phyloP scores from a whole-genome alignment of 2,329 filamentous ascomycete genomes.

The Macrophomina phaseolina region DNA sequence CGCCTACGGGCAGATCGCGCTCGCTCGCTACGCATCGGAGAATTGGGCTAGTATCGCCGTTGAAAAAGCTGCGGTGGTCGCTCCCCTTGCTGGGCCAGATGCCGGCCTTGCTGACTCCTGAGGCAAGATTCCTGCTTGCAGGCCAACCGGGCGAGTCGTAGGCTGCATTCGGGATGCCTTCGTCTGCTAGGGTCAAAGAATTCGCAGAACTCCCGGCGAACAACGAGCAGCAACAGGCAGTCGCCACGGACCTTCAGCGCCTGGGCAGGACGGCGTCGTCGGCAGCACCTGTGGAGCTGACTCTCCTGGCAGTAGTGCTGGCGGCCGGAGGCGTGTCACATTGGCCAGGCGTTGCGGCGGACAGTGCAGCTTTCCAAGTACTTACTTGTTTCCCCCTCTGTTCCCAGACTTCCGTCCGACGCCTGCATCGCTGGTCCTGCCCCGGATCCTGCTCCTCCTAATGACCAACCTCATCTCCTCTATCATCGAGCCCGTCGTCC shows the following conservation, averaged over 20 bases:
- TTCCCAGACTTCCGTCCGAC: constrained; percentile 17
- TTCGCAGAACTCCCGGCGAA: neutral
- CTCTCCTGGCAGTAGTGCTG: constrained; percentile 22
- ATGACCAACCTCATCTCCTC: constrained; percentile 49
- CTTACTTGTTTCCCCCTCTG: constrained; percentile 11
- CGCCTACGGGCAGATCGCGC: constrained; percentile 11
- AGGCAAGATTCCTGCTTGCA: neutral
- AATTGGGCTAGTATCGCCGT: neutral
- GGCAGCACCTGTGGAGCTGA: constrained; percentile 13
- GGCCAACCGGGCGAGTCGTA: neutral
- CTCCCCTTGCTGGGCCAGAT: neutral
- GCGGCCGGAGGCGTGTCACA: constrained; percentile 9
- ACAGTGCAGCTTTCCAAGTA: constrained; percentile 18
- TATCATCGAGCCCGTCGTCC: constrained; percentile 48
- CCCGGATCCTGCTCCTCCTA: constrained; percentile 15
- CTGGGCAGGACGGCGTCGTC: constrained; percentile 2
- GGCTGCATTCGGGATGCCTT: neutral
- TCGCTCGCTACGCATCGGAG: neutral
- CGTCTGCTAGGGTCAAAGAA: neutral
- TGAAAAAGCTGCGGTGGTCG: neutral
- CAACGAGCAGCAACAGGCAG: neutral
- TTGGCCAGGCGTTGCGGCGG: constrained; percentile 2
- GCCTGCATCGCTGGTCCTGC: constrained; percentile 11
- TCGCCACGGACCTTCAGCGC: constrained; percentile 9
- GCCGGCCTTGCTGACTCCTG: neutral